Conservation (phyloP, 2,329 filamentous ascomycete species). For the Aspergillus costaricaensis region DNA sequence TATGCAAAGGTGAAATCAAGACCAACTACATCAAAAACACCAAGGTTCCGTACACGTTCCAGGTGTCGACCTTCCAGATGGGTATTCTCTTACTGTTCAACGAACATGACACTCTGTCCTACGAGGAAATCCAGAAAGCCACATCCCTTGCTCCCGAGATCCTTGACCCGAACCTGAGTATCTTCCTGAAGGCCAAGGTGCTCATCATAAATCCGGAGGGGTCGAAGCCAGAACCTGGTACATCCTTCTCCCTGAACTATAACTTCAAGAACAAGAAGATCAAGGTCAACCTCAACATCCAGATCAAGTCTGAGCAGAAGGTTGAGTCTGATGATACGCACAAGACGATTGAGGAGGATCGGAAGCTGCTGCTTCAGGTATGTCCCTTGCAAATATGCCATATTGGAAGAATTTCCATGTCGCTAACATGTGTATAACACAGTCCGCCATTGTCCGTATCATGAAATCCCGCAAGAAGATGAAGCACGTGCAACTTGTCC, state of each 20-base stretch:
- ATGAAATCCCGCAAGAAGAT: slow-evolving; percentile 99
- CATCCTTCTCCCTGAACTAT: slow-evolving; percentile 81
- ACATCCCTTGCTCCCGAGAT: slow-evolving; percentile 80
- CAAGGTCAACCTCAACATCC: slow-evolving; percentile 92
- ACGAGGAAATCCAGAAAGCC: slow-evolving; percentile 81
- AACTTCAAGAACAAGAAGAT: slow-evolving; percentile 99
- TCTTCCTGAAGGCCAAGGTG: slow-evolving; percentile 92
- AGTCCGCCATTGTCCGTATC: slow-evolving; percentile 98
- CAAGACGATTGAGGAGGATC: slow-evolving; percentile 98
- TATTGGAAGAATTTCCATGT: background rate
- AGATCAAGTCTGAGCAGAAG: slow-evolving; percentile 93
- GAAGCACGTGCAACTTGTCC: slow-evolving; percentile 93
- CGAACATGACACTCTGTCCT: slow-evolving; percentile 79
- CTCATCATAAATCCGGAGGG: slow-evolving; percentile 70
- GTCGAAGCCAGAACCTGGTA: slow-evolving; percentile 75
- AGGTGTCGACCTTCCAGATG: slow-evolving; percentile 98
- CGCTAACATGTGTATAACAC: slow-evolving; percentile 15
- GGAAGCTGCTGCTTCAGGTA: slow-evolving; percentile 95
- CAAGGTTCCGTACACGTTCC: slow-evolving; percentile 94
- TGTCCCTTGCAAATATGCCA: slow-evolving; percentile 42
- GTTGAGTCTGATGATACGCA: slow-evolving; percentile 96
- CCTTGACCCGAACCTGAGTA: slow-evolving; percentile 80
- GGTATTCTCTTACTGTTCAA: slow-evolving; percentile 94
- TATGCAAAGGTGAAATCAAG: slow-evolving; percentile 96
- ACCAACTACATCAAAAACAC: slow-evolving; percentile 86